A percentile compares a stretch with the other conserved stretches of the same genome.
phyloP scores from a whole-genome alignment of 2,329 filamentous ascomycete species.

The Helotiales sp. region DNA sequence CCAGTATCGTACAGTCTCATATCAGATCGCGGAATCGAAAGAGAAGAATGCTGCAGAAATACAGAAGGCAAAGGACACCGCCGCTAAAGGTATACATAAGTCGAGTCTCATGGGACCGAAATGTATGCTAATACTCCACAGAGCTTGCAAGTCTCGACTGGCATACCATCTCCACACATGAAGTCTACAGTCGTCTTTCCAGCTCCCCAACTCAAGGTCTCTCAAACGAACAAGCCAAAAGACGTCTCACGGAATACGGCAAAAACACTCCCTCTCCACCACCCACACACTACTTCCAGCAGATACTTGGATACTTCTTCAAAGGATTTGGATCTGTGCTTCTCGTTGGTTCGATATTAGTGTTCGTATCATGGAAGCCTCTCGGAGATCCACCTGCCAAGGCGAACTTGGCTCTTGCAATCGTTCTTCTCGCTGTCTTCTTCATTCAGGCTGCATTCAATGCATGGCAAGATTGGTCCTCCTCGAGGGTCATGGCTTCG shows the following conservation, averaged over 20 bases:
- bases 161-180: slow-evolving; percentile 60
- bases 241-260: slow-evolving; percentile 60
- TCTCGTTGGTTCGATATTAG: slow-evolving; percentile 66
- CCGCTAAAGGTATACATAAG: slow-evolving; percentile 43
- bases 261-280: slow-evolving; percentile 67
- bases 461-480: slow-evolving; percentile 74
- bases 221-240: slow-evolving; percentile 55
- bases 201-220: slow-evolving; percentile 59
- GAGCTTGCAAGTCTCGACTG: slow-evolving; percentile 66
- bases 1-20: slow-evolving; percentile 56
- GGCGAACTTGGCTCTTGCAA: slow-evolving; percentile 72
- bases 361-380: slow-evolving; percentile 76
- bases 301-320: slow-evolving; percentile 70
- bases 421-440: slow-evolving; percentile 71
- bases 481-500: slow-evolving; percentile 73
- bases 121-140: slow-evolving; percentile 33
- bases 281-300: slow-evolving; percentile 57
- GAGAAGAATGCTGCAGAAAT: slow-evolving; percentile 43
- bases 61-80: slow-evolving; percentile 43
- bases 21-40: slow-evolving; percentile 56
- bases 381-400: slow-evolving; percentile 69
- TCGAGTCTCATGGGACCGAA: not conserved
- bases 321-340: slow-evolving; percentile 75
- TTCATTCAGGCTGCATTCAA: slow-evolving; percentile 69
- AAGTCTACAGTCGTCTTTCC: slow-evolving; percentile 59